Conservation (phyloP, 768 basidiomycete species). For the Chalciporus pseudorubinellus region DNA sequence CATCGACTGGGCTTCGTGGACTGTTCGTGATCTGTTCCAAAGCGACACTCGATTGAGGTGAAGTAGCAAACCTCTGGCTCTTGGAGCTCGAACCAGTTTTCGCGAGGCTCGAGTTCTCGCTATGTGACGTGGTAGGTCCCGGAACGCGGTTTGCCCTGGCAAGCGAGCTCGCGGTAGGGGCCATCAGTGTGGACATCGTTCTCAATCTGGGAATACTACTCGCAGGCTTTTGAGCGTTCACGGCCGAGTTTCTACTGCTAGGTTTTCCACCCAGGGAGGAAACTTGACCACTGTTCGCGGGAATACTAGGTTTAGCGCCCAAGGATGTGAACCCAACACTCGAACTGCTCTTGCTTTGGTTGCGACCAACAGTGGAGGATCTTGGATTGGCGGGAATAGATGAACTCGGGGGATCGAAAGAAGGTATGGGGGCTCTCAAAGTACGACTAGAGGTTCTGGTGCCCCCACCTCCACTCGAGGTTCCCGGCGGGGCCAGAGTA, state of each 20-base stretch:
- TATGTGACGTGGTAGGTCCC: slow-evolving; percentile 1
- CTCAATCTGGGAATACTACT: slow-evolving; percentile 23
- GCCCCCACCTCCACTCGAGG: slow-evolving; percentile 6
- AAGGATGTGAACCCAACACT: slow-evolving; percentile 36
- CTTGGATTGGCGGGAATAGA: slow-evolving; percentile 12
- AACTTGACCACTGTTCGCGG: slow-evolving; percentile 16
- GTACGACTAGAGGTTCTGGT: slow-evolving; percentile 14
- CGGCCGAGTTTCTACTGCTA: slow-evolving; percentile 7
- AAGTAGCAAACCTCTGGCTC: slow-evolving; percentile 5
- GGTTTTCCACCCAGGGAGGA: slow-evolving; percentile 33
- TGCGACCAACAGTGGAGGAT: slow-evolving; percentile 17
- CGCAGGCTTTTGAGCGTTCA: slow-evolving; percentile 9
- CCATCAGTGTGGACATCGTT: slow-evolving; percentile 53
- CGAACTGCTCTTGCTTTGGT: slow-evolving; percentile 18
- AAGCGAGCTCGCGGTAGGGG: slow-evolving; percentile 75
- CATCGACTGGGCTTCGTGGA: slow-evolving; percentile 16
- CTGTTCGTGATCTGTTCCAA: slow-evolving; percentile 37
- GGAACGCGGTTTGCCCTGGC: slow-evolving; percentile 48
- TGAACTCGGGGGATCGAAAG: slow-evolving; percentile 10
- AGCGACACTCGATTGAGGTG: slow-evolving; percentile 16
- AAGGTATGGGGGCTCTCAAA: slow-evolving; percentile 22
- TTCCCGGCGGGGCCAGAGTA: slow-evolving; percentile 11
- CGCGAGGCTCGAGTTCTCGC: slow-evolving; percentile 12
- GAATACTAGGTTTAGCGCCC: slow-evolving; percentile 34
- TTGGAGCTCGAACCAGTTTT: slow-evolving; percentile 15